Base-by-base conservation (phyloP, 2,329 filamentous ascomycete genomes). In the Ceratocystiopsis sp. region DNA sequence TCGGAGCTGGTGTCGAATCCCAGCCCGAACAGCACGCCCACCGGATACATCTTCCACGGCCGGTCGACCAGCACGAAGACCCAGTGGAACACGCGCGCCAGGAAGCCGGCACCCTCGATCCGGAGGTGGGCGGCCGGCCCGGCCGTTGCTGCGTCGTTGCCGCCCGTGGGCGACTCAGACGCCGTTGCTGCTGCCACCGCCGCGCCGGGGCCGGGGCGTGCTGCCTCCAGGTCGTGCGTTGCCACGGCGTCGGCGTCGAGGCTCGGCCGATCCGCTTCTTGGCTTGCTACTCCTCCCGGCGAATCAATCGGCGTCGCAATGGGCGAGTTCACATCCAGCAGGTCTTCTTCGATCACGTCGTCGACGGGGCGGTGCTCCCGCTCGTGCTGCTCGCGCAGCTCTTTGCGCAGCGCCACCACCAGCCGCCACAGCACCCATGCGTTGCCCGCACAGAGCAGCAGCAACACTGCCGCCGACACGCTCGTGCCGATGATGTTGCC, bases 1-100 rank as follows among this genome's bases (percentile, higher is more conserved):
- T 98, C 89, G 9, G 84, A 93, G 36, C 83, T 93, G 0, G 91
- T 96, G 57, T 96, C 91, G 57, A 98, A 96, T 0, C 89, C 91
- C 0, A 96, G 67, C 0, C 89, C 91, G 54, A 89, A 96, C 5
- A 96, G 64, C 0, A 96, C 69, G 0, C 89, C 89, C 0, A 94
- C 65, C 0, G 85, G 86, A 51, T 93, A 91, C 86, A 94, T 94
- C 60, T 96, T 96, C 89, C 89, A 96, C 0, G 84, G 81, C 6
- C 73, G 63, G 52, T 80, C 75, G 32, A 80, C 68, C 19, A 93
- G 64, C 37, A 74, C 76, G 61, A 96, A 95, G 47, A 93, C 68
- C 47, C 67, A 73, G 45, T 80, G 76, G 42, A 95, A 74, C 2
- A 91, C 56, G 1, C 67, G 65, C 21, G 82, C 78, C 35, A 95